Evolutionary conservation across 495 filamentous ascomycete species (phyloP), one percentile per base, ranked within the genome.

Genomic region (Penicillium soppii): DNA sequence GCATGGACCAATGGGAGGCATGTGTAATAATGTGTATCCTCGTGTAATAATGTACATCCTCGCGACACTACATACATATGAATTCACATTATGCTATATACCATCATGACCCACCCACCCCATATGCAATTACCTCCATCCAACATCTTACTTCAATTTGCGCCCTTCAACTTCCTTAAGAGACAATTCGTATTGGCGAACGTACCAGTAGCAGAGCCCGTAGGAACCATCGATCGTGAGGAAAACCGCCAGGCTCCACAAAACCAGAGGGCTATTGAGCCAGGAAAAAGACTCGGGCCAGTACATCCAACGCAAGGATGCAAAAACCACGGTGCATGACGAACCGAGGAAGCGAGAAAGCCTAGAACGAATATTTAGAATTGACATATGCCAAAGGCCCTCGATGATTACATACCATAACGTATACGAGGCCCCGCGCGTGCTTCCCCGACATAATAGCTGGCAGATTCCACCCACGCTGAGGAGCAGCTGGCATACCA

Each of bases 371-470:
- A 38, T 38, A 20, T 38, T 19, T 38, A 20, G 36, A 19, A 21
- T 7, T 21, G 20, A 21, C 15, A 2, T 20, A 5, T 38, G 17
- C 15, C 36, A 38, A 19, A n/a, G 17, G 36, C 15, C 17, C 15
- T 38, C 16, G 36, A 21, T 20, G 6, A 12, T 38, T 19, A 39
- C 45, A 13, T 50, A 55, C 52, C 45, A 55, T 16, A 50, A 20
- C 13, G 45, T 45, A 13, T 55, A 50, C 19, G 52, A 55, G 6
- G 52, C 52, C 21, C 52, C 42, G 9, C 48, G 54, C 5, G 47
- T 57, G 26, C 33, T 52, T 16, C 30, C 44, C 6, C 54, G 42
- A 37, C 17, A 47, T 7, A 57, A 19, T 7, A 57, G 54, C 42
- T 52, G 42, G 17, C 42, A 47, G 16, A 52, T 4, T 21, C 39